Evolutionary conservation across 305 asterid genomes (phyloP), one percentile per base, ranked within the genome.

Genomic region (Ajuga reptans): DNA sequence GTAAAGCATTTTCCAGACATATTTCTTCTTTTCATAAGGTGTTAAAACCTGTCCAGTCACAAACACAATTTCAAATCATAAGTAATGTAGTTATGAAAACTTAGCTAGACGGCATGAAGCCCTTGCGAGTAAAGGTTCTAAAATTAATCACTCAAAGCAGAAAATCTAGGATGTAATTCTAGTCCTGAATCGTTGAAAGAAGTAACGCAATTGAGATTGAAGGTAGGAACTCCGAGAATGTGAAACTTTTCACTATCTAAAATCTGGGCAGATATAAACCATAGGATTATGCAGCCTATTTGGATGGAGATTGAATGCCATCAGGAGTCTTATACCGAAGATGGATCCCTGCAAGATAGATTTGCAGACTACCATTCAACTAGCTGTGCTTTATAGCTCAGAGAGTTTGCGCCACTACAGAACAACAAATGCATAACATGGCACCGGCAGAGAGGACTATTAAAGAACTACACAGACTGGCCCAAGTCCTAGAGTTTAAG

Each of bases 1-100:
- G 86, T 94, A 94, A 74, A 94, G 98, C 97, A 94, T 91, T 79
- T 94, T 94, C 99, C 99, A 94, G 68, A 94, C 98, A 73, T 94
- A 94, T 73, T 94, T 94, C 85, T 94, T 94, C 93, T 94, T 94
- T 84, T 89, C 98, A 68, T 91, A 87, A 60, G 88, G 98, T 58
- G 99, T 75, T 79, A 88, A 80, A 72, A 89, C 96, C 99, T 94
- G 92, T 68, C 68, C 69, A 67, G 37, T 43, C 80, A 78, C 62
- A 72, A 60, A 68, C 7, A 71, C 47, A 43, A 57, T 54, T 5
- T 56, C 4, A 17, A 69, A 27, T 65, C 24, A 66, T 16, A 62
- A 64, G 54, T 41, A 57, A 69, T 10, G 64, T 21, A 14, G 72
- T 46, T 39, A 31, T 45, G 49, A 39, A 47, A 62, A 61, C 51